Conservation (phyloP, 1,139 yeast species). For the Blastobotrys persicus region DNA sequence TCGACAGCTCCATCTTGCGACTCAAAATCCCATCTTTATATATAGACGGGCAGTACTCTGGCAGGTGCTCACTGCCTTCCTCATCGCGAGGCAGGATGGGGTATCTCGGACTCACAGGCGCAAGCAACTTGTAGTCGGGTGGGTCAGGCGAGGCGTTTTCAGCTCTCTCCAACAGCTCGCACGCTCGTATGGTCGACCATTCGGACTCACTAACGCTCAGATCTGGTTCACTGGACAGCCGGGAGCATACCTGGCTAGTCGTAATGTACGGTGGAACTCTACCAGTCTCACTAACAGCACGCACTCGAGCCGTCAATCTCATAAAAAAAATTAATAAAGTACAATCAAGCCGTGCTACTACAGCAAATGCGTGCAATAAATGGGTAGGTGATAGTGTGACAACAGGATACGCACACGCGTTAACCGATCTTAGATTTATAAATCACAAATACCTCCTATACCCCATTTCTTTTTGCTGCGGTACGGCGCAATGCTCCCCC, state of each 20-base stretch:
- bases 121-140: slow-evolving; percentile 29
- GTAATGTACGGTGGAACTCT: slow-evolving; percentile 4
- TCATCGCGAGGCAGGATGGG: slow-evolving; percentile 36
- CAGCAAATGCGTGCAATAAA: no score
- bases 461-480: not conserved
- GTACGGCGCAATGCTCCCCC: not conserved
- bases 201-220: slow-evolving; percentile 1
- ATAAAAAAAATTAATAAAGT: not conserved
- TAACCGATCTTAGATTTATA: not conserved
- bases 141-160: slow-evolving; percentile 17
- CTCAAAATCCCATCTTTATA: slow-evolving; percentile 31
- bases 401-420: not conserved
- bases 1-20: slow-evolving; percentile 37
- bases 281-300: slow-evolving; percentile 3
- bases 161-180: slow-evolving; percentile 1
- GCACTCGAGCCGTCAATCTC: slow-evolving; percentile 5
- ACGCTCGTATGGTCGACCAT: slow-evolving; percentile 1
- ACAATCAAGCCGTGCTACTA: not conserved
- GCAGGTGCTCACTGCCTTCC: slow-evolving; percentile 36
- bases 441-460: not conserved
- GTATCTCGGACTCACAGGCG: slow-evolving; percentile 30
- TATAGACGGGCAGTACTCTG: slow-evolving; percentile 37
- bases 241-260: not conserved
- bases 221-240: slow-evolving; percentile 6
- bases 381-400: not conserved